These are phyloP conservation scores for Pulveroboletus sp. DNA, from an alignment of 768 basidiomycete genomes.

Conservation along the genomic window DNA sequence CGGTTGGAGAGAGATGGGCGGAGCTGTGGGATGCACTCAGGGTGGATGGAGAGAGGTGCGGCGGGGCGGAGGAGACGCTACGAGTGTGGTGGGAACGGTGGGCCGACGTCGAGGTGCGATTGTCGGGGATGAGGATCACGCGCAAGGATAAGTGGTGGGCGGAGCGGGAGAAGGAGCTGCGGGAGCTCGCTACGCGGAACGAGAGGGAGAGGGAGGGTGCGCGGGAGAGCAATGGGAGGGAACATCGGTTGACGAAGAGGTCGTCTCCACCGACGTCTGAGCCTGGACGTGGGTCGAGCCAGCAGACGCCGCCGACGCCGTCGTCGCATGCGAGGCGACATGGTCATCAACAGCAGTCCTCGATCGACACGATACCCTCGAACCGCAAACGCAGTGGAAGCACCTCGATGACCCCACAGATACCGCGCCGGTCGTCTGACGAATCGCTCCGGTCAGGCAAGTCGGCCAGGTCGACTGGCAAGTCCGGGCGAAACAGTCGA, in stretches of 20 bases:
- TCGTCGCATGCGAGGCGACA: constrained; percentile 20
- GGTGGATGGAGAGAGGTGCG: constrained; percentile 66
- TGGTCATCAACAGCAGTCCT: constrained; percentile 27
- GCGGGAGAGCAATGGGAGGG: constrained; percentile 13
- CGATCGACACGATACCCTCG: constrained; percentile 22
- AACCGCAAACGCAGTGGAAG: constrained; percentile 29
- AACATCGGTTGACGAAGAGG: constrained; percentile 14
- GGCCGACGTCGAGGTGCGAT: constrained; percentile 55
- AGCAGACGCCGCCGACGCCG: constrained; percentile 20
- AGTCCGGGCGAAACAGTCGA: constrained; percentile 27
- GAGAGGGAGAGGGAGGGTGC: constrained; percentile 16
- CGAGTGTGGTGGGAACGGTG: constrained; percentile 68
- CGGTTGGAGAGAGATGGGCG: constrained; percentile 61
- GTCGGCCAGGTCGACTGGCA: constrained; percentile 31
- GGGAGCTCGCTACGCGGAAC: constrained; percentile 11
- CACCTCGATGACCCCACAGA: constrained; percentile 13
- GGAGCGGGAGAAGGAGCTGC: constrained; percentile 25
- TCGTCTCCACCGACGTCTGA: constrained; percentile 21
- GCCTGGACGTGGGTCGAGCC: constrained; percentile 22
- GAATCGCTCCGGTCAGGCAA: constrained; percentile 41
- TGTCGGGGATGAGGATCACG: constrained; percentile 37
- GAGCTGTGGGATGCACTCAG: constrained; percentile 83
- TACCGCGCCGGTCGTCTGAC: constrained; percentile 31
- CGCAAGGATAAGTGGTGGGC: constrained; percentile 34
- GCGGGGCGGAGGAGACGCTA: constrained; percentile 62